Evolutionary conservation across 2,329 filamentous ascomycete genomes (phyloP).

Genomic region (Botrytis pseudocinerea): DNA sequence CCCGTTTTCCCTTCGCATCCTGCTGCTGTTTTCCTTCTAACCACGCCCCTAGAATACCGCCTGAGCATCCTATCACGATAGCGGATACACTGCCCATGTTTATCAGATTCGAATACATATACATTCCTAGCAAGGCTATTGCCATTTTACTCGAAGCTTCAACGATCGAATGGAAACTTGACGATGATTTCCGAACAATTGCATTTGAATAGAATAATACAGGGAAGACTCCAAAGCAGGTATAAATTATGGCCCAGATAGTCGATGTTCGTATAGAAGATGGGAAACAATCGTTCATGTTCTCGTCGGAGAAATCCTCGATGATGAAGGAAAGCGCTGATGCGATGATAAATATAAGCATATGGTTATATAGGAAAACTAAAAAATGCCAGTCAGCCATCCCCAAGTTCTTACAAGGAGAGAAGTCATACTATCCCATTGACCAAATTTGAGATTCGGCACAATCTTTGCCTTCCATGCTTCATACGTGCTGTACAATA

Average conservation of each 20-base stretch:
- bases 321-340: slow-evolving; percentile 8
- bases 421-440: slow-evolving; percentile 20
- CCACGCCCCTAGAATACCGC: slow-evolving; percentile 3
- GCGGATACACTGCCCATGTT: not conserved
- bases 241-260: slow-evolving; percentile 19
- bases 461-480: slow-evolving; percentile 21
- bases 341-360: slow-evolving; percentile 8
- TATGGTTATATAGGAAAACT: slow-evolving; percentile 23
- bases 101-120: slow-evolving; percentile 7
- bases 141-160: slow-evolving; percentile 15
- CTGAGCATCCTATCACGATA: slow-evolving; percentile 17
- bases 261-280: not conserved
- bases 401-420: no score
- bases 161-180: slow-evolving; percentile 1
- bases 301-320: slow-evolving; percentile 22
- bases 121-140: slow-evolving; percentile 16
- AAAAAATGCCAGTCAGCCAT: not conserved
- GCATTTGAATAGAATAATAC: slow-evolving; percentile 1
- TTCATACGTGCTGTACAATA: slow-evolving; percentile 21
- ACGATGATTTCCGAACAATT: slow-evolving; percentile 11
- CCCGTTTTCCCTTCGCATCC: slow-evolving; percentile 1
- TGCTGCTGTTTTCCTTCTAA: slow-evolving; percentile 15
- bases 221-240: slow-evolving; percentile 11
- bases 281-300: slow-evolving; percentile 22
- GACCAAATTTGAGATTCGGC: slow-evolving; percentile 17